These are phyloP conservation scores for Trifolium fragiferum DNA, from an alignment of 306 rosid species.

Conservation along the genomic window DNA sequence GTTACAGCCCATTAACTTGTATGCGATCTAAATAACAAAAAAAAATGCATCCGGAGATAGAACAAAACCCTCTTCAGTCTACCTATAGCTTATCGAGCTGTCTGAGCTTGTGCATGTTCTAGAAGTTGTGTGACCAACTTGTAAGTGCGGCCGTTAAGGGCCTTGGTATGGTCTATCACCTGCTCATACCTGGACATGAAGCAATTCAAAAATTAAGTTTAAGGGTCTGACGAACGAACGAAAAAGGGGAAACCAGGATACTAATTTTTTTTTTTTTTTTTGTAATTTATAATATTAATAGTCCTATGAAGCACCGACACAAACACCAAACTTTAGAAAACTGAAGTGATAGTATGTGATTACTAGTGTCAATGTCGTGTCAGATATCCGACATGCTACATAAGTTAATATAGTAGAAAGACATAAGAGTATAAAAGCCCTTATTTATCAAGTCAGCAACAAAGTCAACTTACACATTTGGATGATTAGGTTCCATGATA, in stretches of 20 bases:
- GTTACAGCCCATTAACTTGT: constrained; percentile 30
- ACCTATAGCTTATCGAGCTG: constrained; percentile 55
- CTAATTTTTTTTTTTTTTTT: too few species aligned
- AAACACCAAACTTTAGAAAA: too few species aligned
- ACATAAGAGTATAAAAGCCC: constrained; percentile 31
- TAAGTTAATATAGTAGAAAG: background rate
- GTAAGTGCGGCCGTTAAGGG: constrained; percentile 76
- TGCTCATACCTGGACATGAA: constrained; percentile 75
- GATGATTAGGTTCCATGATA: constrained; percentile 82
- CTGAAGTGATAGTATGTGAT: background rate
- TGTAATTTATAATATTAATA: background rate
- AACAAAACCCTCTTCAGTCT: constrained; percentile 33
- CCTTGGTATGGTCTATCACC: constrained; percentile 85
- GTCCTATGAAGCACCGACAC: background rate
- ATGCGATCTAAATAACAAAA: constrained; percentile 38
- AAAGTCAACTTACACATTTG: constrained; percentile 74
- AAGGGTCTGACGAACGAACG: background rate
- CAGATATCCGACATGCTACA: background rate
- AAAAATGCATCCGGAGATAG: constrained; percentile 16
- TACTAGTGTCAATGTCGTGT: background rate
- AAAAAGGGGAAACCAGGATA: background rate
- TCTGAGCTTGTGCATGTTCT: constrained; percentile 70
- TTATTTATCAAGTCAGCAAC: constrained; percentile 1
- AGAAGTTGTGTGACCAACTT: constrained; percentile 73
- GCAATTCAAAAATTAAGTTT: background rate